phyloP scores from a whole-genome alignment of 441 rosid genomes.

The Monsonia emarginata region DNA sequence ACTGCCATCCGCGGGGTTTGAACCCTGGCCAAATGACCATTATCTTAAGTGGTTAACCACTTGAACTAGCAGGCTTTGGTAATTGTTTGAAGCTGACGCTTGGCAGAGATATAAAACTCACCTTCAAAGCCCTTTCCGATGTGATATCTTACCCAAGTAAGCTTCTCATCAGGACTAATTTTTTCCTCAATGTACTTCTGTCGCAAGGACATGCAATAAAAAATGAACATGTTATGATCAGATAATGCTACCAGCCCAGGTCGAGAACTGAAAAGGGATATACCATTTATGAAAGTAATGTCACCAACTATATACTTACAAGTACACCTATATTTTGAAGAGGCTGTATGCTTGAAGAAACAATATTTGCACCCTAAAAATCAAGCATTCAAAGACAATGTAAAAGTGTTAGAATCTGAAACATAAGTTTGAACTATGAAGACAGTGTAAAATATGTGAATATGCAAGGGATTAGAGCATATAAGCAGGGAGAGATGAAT shows the following conservation, averaged over 20 bases:
- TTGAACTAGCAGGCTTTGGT: no score
- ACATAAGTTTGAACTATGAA: neutral
- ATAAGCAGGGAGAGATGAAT: neutral
- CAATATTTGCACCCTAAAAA: conserved; percentile 53
- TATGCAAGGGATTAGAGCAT: neutral
- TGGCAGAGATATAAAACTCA: conserved; percentile 19
- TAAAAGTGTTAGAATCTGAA: neutral
- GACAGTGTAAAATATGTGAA: neutral
- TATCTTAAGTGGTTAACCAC: no score
- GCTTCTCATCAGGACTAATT: conserved; percentile 32
- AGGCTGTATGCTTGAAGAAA: conserved; percentile 71
- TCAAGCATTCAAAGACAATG: neutral
- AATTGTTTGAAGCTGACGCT: neutral
- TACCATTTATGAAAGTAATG: conserved; percentile 2
- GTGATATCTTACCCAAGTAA: conserved; percentile 40
- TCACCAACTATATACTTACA: conserved; percentile 26
- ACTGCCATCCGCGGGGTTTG: no score
- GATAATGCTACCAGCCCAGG: neutral
- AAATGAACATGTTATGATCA: neutral
- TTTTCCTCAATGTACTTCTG: conserved; percentile 54
- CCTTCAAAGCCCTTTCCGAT: conserved; percentile 64
- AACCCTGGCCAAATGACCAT: no score
- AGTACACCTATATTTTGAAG: conserved; percentile 49
- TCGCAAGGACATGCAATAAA: neutral
- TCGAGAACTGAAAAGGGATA: neutral